phyloP scores from a whole-genome alignment of 176 grass and related monocot species.

The Hsuehochloa calcarea region DNA sequence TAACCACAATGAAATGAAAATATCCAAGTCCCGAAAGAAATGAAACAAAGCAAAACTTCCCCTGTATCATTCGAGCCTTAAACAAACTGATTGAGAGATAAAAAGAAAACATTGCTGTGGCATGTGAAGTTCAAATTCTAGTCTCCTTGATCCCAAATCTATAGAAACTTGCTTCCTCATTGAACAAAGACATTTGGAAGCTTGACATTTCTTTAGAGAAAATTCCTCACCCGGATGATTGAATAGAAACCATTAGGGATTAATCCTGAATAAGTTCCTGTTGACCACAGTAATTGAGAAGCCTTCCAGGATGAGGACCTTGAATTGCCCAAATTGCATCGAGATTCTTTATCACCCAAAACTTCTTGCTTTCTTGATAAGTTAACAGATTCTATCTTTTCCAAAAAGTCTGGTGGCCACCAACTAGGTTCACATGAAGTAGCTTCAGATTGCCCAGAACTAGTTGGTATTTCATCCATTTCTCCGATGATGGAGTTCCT shows the following conservation, averaged over 20 bases:
- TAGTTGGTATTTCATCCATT: slow-evolving; percentile 75
- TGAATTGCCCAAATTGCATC: slow-evolving; percentile 16
- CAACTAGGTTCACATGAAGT: slow-evolving; percentile 59
- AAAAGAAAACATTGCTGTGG: slow-evolving; percentile 9
- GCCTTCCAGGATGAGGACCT: slow-evolving; percentile 62
- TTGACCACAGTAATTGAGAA: slow-evolving; percentile 89
- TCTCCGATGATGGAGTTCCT: slow-evolving; percentile 33
- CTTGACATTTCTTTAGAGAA: slow-evolving; percentile 5
- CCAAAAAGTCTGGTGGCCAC: slow-evolving; percentile 77
- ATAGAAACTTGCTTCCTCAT: slow-evolving; percentile 28
- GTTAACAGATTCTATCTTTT: slow-evolving; percentile 79
- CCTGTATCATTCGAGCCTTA: not conserved
- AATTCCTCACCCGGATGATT: slow-evolving; percentile 78
- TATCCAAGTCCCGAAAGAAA: slow-evolving; percentile 6
- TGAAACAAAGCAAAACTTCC: slow-evolving; percentile 11
- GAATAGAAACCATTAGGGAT: slow-evolving; percentile 99
- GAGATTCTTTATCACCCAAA: slow-evolving; percentile 53
- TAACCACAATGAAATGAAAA: slow-evolving; percentile 14
- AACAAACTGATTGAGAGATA: slow-evolving; percentile 6
- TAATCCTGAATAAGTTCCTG: slow-evolving; percentile 71
- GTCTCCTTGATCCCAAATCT: slow-evolving; percentile 6
- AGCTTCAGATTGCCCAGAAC: slow-evolving; percentile 58
- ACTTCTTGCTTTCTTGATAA: slow-evolving; percentile 58
- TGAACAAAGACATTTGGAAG: slow-evolving; percentile 14
- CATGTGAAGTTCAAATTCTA: slow-evolving; percentile 10